Conservation (phyloP, 768 basidiomycete genomes). For the Mycena belliarum region DNA sequence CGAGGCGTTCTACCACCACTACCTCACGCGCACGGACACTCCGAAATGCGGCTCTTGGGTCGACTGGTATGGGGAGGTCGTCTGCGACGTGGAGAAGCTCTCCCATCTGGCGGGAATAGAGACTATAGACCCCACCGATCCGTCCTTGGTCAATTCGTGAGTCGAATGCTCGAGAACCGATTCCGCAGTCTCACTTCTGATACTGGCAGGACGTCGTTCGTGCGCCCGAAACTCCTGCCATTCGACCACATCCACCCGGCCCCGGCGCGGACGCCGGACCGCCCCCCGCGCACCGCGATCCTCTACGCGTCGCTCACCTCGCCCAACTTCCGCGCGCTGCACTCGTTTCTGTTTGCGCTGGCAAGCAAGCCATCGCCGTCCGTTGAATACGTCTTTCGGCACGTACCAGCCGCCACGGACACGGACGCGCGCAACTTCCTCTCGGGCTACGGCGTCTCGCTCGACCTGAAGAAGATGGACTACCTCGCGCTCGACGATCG, state of each 20-base stretch:
- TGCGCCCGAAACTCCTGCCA: conserved; percentile 54
- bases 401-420: conserved; percentile 39
- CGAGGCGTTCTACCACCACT: conserved; percentile 82
- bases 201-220: conserved; percentile 30
- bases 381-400: conserved; percentile 78
- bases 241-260: conserved; percentile 78
- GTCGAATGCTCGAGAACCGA: conserved; percentile 12
- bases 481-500: conserved; percentile 94
- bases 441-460: conserved; percentile 87
- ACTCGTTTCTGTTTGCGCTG: conserved; percentile 59
- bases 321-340: conserved; percentile 68
- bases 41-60: conserved; percentile 71
- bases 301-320: conserved; percentile 75
- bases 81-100: conserved; percentile 68
- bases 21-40: conserved; percentile 40
- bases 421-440: conserved; percentile 45
- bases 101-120: conserved; percentile 52
- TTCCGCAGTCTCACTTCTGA: background rate
- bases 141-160: conserved; percentile 28
- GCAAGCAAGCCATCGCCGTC: conserved; percentile 44
- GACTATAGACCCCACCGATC: conserved; percentile 42
- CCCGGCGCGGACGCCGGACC: conserved; percentile 42
- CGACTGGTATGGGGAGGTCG: conserved; percentile 77
- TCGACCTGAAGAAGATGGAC: conserved; percentile 97
- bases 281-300: conserved; percentile 65